Evolutionary conservation across 1,139 yeast species (phyloP), one percentile per base, ranked within the genome.

Genomic region (Lizanozyma gosingica): DNA sequence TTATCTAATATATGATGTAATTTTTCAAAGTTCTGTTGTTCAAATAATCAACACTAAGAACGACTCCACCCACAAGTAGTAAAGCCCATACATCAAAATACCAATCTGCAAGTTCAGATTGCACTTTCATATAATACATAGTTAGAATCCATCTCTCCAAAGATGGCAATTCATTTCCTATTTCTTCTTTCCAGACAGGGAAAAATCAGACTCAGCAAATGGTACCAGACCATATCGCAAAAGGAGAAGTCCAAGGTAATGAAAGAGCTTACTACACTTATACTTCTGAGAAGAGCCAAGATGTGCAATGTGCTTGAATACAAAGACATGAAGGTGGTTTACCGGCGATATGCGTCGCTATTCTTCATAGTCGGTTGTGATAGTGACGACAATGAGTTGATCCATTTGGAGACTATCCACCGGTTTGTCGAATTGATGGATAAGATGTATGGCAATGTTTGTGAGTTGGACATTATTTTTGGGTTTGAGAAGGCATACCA

Each of bases 401-500:
- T 87, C 42, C 80, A 94, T 1, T 67, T 94, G 44, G 98, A 94
- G 54, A 70, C 84, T 27, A 82, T 94, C 40, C 98, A 94, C 57
- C 71, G 97, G 44, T 94, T 82, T 57, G 99, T 94, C 39, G 98
- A 94, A 60, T 88, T 86, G 52, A 87, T 92, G 95, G 99, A 92
- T 66, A 83, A 84, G 54, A 79, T 88, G 51, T 92, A 86, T 56
- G 97, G 97, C n/a, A 92, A 88, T 56, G 98, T 92, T 16, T 85
- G 96, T 62, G 97, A 88, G 56, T 64, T 86, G 53, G 94, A 90
- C 61, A 88, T 92, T 46, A 92, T 92, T 40, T 92, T 92, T 73
- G 94, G 94, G 51, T 92, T 92, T 63, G 85, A 83, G 53, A 84
- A 86, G 57, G 97, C 97, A 0, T 92, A 92, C 58, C 85, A 86